Percentiles rank a stretch among this genome's conserved stretches.
Evolutionary conservation across 2,329 filamentous ascomycete species (phyloP).

Genomic region (Talaromyces sp.): DNA sequence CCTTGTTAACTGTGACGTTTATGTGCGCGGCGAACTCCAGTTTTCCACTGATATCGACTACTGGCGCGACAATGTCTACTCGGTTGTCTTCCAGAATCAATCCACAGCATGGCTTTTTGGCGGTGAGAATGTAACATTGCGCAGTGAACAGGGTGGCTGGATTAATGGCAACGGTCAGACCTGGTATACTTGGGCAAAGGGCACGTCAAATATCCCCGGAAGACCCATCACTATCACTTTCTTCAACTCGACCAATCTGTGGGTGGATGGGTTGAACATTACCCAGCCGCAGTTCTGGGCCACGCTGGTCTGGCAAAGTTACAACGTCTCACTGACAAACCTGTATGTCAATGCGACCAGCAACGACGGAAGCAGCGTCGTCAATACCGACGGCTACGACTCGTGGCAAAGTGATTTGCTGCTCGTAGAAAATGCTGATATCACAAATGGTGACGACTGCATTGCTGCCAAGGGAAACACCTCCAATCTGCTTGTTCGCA

Average conservation of each 20-base stretch:
- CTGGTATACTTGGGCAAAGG: slow-evolving; percentile 51
- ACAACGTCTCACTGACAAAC: slow-evolving; percentile 50
- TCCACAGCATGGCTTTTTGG: slow-evolving; percentile 52
- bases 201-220: slow-evolving; percentile 41
- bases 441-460: slow-evolving; percentile 29
- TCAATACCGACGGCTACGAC: slow-evolving; percentile 49
- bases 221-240: slow-evolving; percentile 53
- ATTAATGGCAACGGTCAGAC: slow-evolving; percentile 53
- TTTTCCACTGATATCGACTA: slow-evolving; percentile 46
- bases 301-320: slow-evolving; percentile 41
- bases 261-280: slow-evolving; percentile 47
- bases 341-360: slow-evolving; percentile 47
- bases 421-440: slow-evolving; percentile 43
- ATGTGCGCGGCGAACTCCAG: slow-evolving; percentile 20
- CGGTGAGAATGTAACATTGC: slow-evolving; percentile 46
- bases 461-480: slow-evolving; percentile 39
- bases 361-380: slow-evolving; percentile 39
- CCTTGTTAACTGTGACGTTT: slow-evolving; percentile 22
- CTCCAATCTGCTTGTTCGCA: slow-evolving; percentile 33
- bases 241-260: slow-evolving; percentile 43
- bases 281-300: slow-evolving; percentile 49
- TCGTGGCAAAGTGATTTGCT: slow-evolving; percentile 48
- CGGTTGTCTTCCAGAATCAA: slow-evolving; percentile 52
- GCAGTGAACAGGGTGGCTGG: slow-evolving; percentile 48
- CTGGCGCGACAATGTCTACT: slow-evolving; percentile 48